These are phyloP conservation scores for Dryas octopetala DNA, from an alignment of 306 rosid genomes.

Conservation along the genomic window DNA sequence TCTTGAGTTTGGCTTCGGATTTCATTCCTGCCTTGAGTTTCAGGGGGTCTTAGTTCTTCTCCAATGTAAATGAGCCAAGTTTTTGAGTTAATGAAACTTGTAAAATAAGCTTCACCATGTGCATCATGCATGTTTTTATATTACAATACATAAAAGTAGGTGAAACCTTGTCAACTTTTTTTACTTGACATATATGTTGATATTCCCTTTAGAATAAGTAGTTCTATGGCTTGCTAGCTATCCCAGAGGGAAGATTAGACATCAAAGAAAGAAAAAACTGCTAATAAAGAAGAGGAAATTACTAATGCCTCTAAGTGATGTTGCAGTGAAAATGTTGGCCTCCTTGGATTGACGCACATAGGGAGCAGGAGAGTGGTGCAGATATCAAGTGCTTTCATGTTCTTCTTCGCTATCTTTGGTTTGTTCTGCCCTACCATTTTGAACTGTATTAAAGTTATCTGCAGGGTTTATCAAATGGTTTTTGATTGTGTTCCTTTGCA, in stretches of 20 bases:
- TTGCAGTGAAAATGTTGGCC: conserved; percentile 92
- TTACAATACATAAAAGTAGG: no score
- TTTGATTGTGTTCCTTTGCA: conserved; percentile 16
- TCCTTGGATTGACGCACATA: conserved; percentile 83
- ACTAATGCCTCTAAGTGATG: neutral
- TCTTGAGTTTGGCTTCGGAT: no score
- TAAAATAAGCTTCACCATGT: neutral
- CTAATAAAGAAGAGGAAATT: neutral
- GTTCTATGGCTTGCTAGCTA: neutral
- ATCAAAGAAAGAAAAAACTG: no score
- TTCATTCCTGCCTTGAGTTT: no score
- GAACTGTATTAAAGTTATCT: neutral
- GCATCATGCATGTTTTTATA: no score
- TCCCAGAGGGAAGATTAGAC: no score
- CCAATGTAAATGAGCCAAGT: no score
- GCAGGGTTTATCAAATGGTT: neutral
- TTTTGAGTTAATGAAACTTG: neutral
- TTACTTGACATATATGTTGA: neutral
- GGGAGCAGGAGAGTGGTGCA: conserved; percentile 98
- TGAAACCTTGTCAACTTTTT: neutral
- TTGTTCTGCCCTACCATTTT: conserved; percentile 27
- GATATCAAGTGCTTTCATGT: conserved; percentile 87
- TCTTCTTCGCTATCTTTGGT: conserved; percentile 93
- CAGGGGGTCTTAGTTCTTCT: no score
- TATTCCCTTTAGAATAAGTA: neutral